Evolutionary conservation across 2,329 filamentous ascomycete species (phyloP).

Genomic region (Rutstroemia sp.): DNA sequence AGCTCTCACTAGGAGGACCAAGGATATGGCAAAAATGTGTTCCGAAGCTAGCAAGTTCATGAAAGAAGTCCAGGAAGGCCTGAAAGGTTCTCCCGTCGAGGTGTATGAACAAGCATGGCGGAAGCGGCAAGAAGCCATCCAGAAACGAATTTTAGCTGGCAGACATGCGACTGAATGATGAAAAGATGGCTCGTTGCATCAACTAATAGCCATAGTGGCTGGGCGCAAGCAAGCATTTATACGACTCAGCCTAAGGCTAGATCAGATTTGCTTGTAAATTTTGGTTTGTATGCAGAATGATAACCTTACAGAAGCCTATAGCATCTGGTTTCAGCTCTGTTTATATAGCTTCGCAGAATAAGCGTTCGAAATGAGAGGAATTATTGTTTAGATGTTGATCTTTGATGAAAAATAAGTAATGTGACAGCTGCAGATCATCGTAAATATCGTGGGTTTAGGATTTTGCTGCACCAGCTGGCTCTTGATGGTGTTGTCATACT

Average conservation of each 20-base stretch:
- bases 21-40: slow-evolving; percentile 18
- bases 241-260: too few species aligned
- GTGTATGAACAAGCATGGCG: slow-evolving; percentile 22
- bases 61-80: slow-evolving; percentile 9
- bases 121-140: slow-evolving; percentile 19
- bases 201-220: neutral
- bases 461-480: too few species aligned
- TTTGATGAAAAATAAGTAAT: too few species aligned
- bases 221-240: too few species aligned
- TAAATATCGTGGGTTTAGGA: too few species aligned
- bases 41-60: slow-evolving; percentile 15
- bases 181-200: neutral
- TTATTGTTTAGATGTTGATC: too few species aligned
- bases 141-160: slow-evolving; percentile 15
- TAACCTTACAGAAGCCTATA: too few species aligned
- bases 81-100: slow-evolving; percentile 14
- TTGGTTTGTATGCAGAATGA: too few species aligned
- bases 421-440: too few species aligned
- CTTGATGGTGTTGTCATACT: too few species aligned
- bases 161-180: slow-evolving; percentile 8
- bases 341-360: neutral
- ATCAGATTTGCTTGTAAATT: too few species aligned
- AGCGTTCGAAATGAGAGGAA: neutral
- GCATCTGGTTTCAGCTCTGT: neutral
- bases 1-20: slow-evolving; percentile 15